Percentiles rank a stretch among this genome's conserved stretches.
These are phyloP conservation scores for Calonectria pauciramosa DNA, from an alignment of 2,329 filamentous ascomycete genomes.

Conservation along the genomic window DNA sequence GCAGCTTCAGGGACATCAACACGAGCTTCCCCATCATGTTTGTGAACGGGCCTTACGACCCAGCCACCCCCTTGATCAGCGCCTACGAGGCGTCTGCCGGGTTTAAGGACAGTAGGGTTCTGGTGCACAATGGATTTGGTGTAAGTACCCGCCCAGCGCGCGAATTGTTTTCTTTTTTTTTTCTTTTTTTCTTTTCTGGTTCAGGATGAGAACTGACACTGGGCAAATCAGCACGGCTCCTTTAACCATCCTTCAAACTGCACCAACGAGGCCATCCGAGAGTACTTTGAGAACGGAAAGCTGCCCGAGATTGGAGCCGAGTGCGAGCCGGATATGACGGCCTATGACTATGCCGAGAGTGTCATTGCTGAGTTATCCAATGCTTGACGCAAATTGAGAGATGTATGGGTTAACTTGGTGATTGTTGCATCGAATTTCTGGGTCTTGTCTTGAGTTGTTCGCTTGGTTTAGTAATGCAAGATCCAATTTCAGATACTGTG, in stretches of 20 bases:
- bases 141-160: no score
- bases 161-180: not conserved
- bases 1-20: no score
- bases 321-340: slow-evolving; percentile 5
- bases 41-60: slow-evolving; percentile 36
- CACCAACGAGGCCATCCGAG: not conserved
- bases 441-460: not conserved
- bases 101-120: slow-evolving; percentile 30
- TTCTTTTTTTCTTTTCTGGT: no score
- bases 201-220: no score
- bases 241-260: slow-evolving; percentile 12
- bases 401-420: not conserved
- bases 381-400: no score
- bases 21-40: slow-evolving; percentile 35
- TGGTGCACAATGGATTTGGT: slow-evolving; percentile 37
- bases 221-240: not conserved
- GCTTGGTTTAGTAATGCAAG: not conserved
- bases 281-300: slow-evolving; percentile 4
- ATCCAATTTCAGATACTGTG: not conserved
- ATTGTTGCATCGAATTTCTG: not conserved
- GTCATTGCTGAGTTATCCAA: no score
- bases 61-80: slow-evolving; percentile 27
- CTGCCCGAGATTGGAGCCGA: slow-evolving; percentile 3
- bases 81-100: slow-evolving; percentile 33
- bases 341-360: not conserved